Conservation (phyloP, 2,329 filamentous ascomycete species). For the Xylaria sp. region DNA sequence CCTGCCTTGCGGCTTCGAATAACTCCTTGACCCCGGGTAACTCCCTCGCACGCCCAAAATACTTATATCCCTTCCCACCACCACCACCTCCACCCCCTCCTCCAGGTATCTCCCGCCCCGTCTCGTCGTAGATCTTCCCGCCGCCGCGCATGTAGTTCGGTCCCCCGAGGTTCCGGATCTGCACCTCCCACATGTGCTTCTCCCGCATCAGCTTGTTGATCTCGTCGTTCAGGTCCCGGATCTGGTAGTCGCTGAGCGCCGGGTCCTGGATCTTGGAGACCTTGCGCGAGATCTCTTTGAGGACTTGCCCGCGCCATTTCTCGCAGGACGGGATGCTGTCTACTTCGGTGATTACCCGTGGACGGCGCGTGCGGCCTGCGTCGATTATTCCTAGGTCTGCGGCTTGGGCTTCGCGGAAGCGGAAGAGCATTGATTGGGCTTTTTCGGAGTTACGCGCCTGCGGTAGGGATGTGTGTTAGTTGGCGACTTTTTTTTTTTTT, state of each 20-base stretch:
- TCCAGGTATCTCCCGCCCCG: constrained; percentile 75
- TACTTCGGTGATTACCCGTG: constrained; percentile 89
- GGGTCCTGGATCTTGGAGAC: constrained; percentile 94
- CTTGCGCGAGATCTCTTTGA: constrained; percentile 97
- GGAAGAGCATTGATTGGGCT: constrained; percentile 99
- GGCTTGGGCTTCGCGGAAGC: constrained; percentile 87
- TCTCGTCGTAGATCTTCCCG: constrained; percentile 78
- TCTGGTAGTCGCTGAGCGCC: constrained; percentile 93
- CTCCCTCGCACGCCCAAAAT: constrained; percentile 91
- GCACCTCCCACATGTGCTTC: constrained; percentile 99
- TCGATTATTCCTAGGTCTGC: constrained; percentile 66
- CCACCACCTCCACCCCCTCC: constrained; percentile 71
- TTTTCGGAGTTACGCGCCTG: constrained; percentile 98
- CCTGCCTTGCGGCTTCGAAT: constrained; percentile 79
- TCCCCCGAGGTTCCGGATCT: constrained; percentile 94
- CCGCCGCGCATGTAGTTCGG: constrained; percentile 92
- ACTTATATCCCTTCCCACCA: constrained; percentile 90
- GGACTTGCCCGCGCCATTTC: constrained; percentile 97
- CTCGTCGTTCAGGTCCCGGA: constrained; percentile 97
- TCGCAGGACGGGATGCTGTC: constrained; percentile 88
- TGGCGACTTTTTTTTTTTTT: neutral
- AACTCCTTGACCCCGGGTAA: constrained; percentile 96
- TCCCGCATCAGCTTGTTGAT: constrained; percentile 99
- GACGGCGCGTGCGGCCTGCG: constrained; percentile 86
- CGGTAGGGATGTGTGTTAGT: constrained; percentile 2